Percentiles rank a stretch among this genome's conserved stretches.
Evolutionary conservation across 2,329 filamentous ascomycete species (phyloP).

Genomic region (Scolecobasidium constrictum): DNA sequence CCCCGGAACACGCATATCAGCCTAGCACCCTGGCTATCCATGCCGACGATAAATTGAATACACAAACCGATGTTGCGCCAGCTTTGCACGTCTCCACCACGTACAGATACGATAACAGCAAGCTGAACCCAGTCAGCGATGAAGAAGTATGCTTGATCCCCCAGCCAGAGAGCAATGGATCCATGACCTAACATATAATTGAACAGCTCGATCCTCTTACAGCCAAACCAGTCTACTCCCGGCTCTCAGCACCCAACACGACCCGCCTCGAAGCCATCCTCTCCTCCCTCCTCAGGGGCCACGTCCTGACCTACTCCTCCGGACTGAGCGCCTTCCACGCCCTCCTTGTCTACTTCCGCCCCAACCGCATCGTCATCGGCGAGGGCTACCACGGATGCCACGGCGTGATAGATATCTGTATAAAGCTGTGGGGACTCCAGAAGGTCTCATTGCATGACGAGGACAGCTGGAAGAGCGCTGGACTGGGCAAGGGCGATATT

Average conservation of each 20-base stretch:
- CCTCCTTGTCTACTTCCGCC: constrained; percentile 72
- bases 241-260: constrained; percentile 64
- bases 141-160: constrained; percentile 40
- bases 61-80: constrained; percentile 70
- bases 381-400: constrained; percentile 91
- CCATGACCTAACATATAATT: neutral
- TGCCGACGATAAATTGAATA: constrained; percentile 67
- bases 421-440: constrained; percentile 64
- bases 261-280: constrained; percentile 80
- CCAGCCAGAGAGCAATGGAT: constrained; percentile 6
- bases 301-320: constrained; percentile 66
- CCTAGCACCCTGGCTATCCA: constrained; percentile 61
- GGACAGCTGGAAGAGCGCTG: constrained; percentile 48
- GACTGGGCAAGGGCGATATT: constrained; percentile 67
- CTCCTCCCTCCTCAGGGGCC: constrained; percentile 58
- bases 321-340: constrained; percentile 86
- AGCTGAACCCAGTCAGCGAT: constrained; percentile 42
- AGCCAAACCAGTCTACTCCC: constrained; percentile 61
- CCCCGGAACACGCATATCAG: too few relatives aligned
- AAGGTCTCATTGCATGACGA: constrained; percentile 53
- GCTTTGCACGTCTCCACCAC: constrained; percentile 86
- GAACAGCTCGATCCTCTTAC: constrained; percentile 6
- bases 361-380: constrained; percentile 69
- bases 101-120: constrained; percentile 72
- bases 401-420: constrained; percentile 64